Base-by-base conservation (phyloP, 2,329 filamentous ascomycete genomes). In the Neofusicoccum laricinum region DNA sequence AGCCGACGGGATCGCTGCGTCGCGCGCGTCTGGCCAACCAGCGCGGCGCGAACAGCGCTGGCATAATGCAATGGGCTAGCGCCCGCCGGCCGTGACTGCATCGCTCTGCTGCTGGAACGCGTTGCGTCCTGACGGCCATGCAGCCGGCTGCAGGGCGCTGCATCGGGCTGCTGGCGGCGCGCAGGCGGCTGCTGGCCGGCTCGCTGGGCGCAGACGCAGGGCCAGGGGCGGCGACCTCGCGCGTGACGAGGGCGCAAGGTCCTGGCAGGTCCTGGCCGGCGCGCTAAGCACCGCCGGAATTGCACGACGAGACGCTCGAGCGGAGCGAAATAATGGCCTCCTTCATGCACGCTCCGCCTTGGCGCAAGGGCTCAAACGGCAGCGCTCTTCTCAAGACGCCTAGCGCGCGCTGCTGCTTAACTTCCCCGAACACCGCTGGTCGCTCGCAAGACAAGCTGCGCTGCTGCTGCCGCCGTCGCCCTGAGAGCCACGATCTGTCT, bases 331-430 rank as follows among this genome's bases (percentile, higher is more conserved):
- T 58, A 38, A 58, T 58, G 32, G 25, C 58, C 45, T 61, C 45
- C 58, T 50, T 61, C 45, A 61, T 61, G 58, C 58, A 61, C 58
- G 57, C 43, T 49, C 43, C 58, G 58, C 58, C 58, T 50, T 61
- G 58, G 58, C 58, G n/a, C 58, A 12, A 53, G 49, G 30, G 51
- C 51, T 46, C 41, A 46, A 49, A 61, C 45, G 58, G 43, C 43
- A 46, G 58, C 58, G 32, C 21, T 59, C 55, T 36, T 59, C 40
- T 59, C 55, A 58, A 58, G 51, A 59, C 55, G 41, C 55, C 55
- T 46, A 46, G 55, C n/a, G 49, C 49, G 49, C 49, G 53, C 53
- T 58, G 53, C 41, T 59, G 40, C 57, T 50, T 50, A 50, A 50
- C 58, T 50, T 36, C 45, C 19, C 58, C 30, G 25, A 38, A 34